Percentiles rank a stretch among this genome's conserved stretches.
Conservation (phyloP, 1,284 basidiomycete species). For the Cryptococcus sp. region DNA sequence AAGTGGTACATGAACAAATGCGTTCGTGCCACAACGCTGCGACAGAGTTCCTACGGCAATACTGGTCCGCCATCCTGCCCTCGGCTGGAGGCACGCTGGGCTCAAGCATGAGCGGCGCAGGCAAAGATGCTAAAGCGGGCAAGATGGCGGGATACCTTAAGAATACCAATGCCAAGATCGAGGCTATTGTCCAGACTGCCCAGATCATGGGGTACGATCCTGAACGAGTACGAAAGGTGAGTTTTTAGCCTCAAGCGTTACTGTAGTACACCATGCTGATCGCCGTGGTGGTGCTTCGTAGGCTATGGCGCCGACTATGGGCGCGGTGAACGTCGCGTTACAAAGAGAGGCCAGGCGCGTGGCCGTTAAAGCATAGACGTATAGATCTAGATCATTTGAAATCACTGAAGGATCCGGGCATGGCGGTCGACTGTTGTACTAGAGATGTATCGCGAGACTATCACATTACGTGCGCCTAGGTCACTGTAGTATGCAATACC, state of each 20-base stretch:
- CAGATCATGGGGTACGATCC: conserved; percentile 66
- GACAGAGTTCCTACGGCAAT: conserved; percentile 94
- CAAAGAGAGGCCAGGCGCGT: conserved; percentile 33
- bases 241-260: conserved; percentile 40
- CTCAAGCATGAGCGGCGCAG: conserved; percentile 23
- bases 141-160: conserved; percentile 82
- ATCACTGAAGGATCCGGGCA: too few relatives aligned
- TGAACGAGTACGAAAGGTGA: conserved; percentile 65
- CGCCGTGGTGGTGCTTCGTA: conserved; percentile 39
- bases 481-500: too few relatives aligned
- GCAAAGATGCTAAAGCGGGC: conserved; percentile 71
- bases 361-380: background rate
- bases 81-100: conserved; percentile 61
- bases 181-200: conserved; percentile 69
- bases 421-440: background rate
- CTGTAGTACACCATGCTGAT: background rate
- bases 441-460: too few relatives aligned
- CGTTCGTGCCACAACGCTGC: conserved; percentile 86
- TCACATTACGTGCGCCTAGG: too few relatives aligned
- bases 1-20: conserved; percentile 74
- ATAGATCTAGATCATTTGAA: too few relatives aligned
- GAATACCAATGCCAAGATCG: conserved; percentile 77
- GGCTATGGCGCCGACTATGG: conserved; percentile 77
- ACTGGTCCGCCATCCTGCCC: conserved; percentile 87
- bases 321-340: conserved; percentile 76